phyloP scores from a whole-genome alignment of 768 basidiomycete species.

The Russula earlei region DNA sequence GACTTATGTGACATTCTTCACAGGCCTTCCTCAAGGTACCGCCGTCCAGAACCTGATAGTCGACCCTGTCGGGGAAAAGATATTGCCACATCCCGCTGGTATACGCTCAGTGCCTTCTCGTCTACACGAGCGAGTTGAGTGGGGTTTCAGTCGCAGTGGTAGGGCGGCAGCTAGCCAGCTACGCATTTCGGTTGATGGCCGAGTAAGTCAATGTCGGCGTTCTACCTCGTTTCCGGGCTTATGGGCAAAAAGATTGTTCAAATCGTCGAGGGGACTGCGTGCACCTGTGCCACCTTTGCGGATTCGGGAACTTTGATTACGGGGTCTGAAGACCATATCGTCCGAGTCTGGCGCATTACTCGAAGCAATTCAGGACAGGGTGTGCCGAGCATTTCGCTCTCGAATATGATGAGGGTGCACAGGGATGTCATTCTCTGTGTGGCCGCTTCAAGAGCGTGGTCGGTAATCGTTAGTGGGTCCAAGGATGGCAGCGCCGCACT shows the following conservation, averaged over 20 bases:
- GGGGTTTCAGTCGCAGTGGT: constrained; percentile 37
- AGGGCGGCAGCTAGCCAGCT: constrained; percentile 41
- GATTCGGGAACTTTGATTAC: constrained; percentile 68
- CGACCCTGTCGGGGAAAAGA: constrained; percentile 49
- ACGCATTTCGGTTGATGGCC: constrained; percentile 52
- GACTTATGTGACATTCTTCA: not conserved
- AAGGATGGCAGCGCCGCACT: constrained; percentile 78
- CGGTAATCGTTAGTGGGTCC: constrained; percentile 72
- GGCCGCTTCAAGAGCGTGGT: constrained; percentile 73
- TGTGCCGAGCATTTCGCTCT: constrained; percentile 31
- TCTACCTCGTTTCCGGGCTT: not conserved
- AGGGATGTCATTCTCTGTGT: constrained; percentile 58
- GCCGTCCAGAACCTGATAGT: constrained; percentile 44
- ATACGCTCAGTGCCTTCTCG: constrained; percentile 47
- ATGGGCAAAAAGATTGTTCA: constrained; percentile 50
- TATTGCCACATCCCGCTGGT: constrained; percentile 55
- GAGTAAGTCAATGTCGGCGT: constrained; percentile 31
- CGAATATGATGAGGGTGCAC: constrained; percentile 77
- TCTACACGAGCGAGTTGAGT: constrained; percentile 62
- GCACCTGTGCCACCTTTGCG: constrained; percentile 70
- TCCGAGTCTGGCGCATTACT: constrained; percentile 71
- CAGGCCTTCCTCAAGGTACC: constrained; percentile 41
- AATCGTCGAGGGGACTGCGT: constrained; percentile 64
- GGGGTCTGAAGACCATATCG: constrained; percentile 68
- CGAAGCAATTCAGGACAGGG: constrained; percentile 22